Evolutionary conservation across 306 rosid genomes (phyloP), one percentile per base, ranked within the genome.

Genomic region (Comarum palustre): DNA sequence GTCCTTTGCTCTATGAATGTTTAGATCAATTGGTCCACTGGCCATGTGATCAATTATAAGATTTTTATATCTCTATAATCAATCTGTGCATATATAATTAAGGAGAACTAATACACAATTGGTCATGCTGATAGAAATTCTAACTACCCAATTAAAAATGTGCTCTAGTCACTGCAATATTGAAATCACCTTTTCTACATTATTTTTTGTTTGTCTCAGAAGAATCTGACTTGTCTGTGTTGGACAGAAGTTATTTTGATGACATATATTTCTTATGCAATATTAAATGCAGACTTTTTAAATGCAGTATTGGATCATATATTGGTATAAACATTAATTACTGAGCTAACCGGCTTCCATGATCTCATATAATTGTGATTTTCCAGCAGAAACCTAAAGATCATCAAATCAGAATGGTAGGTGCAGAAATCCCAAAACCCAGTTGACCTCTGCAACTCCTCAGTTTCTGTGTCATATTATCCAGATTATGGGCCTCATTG

Each of bases 11-110:
- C 32, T 25, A 3, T 22, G 17, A 57, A 34, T 32, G n/a, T 61
- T 61, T 61, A 61, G 67, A 61, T 61, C 45, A 17, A 27, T 16
- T 61, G 45, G 67, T 61, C 67, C 67, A 32, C 45, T 61, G 67
- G 22, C 25, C 67, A 61, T 61, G 45, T 61, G 67, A 61, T 61
- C 22, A 61, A 59, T n/a, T 60, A 2, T 0, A 19, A n/a, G 22
- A 5, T 61, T 16, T 61, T 15, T 32, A 61, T 17, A 31, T 61
- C 42, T 24, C 34, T 57, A 12, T 57, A 51, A 5, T 58, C 5
- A 11, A 27, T 24, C 64, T 58, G 15, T 4, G 36, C 19, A 8
- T 6, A 3, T 31, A 61, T 32, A 32, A 31, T 61, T 19, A 59
- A 59, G 5, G 24, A 16, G 6, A 16, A 31, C 24, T 16, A 31